Percentiles rank a stretch among this genome's conserved stretches.
These are phyloP conservation scores for Hanseniaspora singularis DNA, from an alignment of 805 yeast genomes.

Conservation along the genomic window DNA sequence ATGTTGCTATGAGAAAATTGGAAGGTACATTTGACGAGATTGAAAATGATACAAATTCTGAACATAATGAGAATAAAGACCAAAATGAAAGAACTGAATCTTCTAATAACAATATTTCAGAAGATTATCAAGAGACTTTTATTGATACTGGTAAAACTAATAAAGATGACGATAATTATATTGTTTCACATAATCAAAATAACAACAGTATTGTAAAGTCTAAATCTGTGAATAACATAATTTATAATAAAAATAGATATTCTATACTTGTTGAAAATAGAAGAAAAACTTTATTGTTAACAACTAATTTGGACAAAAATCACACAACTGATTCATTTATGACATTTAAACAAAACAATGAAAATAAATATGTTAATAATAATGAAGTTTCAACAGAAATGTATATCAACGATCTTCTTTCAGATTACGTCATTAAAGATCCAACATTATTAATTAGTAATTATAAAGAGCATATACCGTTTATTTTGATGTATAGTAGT, in stretches of 20 bases:
- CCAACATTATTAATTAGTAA: slow-evolving; percentile 23
- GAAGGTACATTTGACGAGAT: slow-evolving; percentile 44
- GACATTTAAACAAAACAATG: slow-evolving; percentile 17
- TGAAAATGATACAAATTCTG: not conserved
- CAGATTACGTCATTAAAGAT: slow-evolving; percentile 24
- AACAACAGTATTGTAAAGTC: slow-evolving; percentile 10
- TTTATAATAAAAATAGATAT: slow-evolving; percentile 1
- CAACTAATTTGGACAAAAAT: slow-evolving; percentile 20
- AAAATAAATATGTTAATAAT: not conserved
- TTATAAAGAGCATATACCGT: slow-evolving; percentile 59
- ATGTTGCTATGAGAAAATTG: slow-evolving; percentile 60
- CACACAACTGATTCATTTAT: slow-evolving; percentile 1
- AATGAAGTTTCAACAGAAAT: slow-evolving; percentile 13
- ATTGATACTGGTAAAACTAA: slow-evolving; percentile 5
- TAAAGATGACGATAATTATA: slow-evolving; percentile 9
- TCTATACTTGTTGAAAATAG: slow-evolving; percentile 9
- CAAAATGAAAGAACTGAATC: slow-evolving; percentile 1
- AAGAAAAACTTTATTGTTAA: slow-evolving; percentile 19
- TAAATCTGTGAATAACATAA: slow-evolving; percentile 7
- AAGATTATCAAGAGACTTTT: slow-evolving; percentile 7
- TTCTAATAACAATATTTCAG: slow-evolving; percentile 21
- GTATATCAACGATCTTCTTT: slow-evolving; percentile 22
- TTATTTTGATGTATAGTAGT: slow-evolving; percentile 62
- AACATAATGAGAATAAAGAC: too few species aligned
- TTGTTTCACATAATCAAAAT: slow-evolving; percentile 4